Evolutionary conservation across 2,329 filamentous ascomycete species (phyloP), one percentile per base, ranked within the genome.

Genomic region (Ploettnerulaceae sp.): DNA sequence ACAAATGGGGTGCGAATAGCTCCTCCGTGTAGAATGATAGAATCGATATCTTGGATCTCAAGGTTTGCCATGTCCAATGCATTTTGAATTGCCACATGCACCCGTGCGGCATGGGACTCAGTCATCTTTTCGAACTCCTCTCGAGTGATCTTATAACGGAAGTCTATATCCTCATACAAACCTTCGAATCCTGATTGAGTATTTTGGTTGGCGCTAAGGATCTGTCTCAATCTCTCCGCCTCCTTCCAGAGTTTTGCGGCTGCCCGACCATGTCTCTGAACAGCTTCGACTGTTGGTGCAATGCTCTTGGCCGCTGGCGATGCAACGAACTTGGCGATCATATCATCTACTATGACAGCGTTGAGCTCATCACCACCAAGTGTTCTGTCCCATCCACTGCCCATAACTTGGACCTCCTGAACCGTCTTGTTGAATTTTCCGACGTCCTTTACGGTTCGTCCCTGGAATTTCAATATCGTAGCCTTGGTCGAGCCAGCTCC

Each of bases 371-470:
- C 91, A 45, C 93, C 93, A 49, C 93, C 93, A 14, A 98, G 81
- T 3, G 84, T 86, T 61, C 81, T 80, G 62, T 98, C 93, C 86
- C 88, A 98, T 51, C 88, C 89, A 57, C 78, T 78, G 48, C 91
- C 90, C 34, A 96, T 60, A 28, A 95, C 87, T 52, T 89, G 81
- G n/a, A 97, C 84, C 66, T 98, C 93, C 64, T 97, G 93, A 24
- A 98, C 71, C 1, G 89, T 96, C 78, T 97, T 97, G 75, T 96
- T 97, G 72, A 80, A 91, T 66, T 86, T 89, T 56, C 89, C 90
- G 45, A 91, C 70, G 59, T 96, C 91, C 74, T 97, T 98, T 53
- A 97, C 84, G 1, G 77, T 82, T 58, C 84, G 83, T 64, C 86
- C 86, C 67, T 96, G 90, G 70, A 98, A 95, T 60, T 83, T 85